Evolutionary conservation across 129 eudicot genomes (phyloP), one percentile per base, ranked within the genome.

Genomic region (Heracleum sosnowskyi): DNA sequence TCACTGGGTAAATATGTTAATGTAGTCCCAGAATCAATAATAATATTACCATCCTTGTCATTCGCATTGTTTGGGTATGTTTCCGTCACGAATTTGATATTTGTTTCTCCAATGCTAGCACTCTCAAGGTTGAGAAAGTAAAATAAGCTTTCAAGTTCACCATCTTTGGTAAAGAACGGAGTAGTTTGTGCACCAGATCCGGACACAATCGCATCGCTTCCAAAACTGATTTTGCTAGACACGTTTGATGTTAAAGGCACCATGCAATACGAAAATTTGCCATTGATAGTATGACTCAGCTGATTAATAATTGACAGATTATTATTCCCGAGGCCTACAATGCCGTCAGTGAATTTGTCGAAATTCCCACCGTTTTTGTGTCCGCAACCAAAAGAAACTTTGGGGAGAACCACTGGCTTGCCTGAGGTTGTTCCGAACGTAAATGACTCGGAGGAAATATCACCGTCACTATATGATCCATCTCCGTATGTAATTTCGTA

Each of bases 241-340:
- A 26, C 74, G 16, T 86, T 81, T 11, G 39, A 3, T 0, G 28
- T 11, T 2, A 51, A 2, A 0, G 87, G 82, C 22, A 86, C 80
- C 79, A 94, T 71, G 71, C 98, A 94, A 22, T 94, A 91, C 0
- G 98, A 87, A 55, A 91, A 91, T 46, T 82, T 85, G 0, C 96
- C 96, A 4, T 66, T 74, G 8, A 86, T 37, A 0, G 78, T 28
- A 4, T 51, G 12, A 45, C 55, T 47, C 3, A 82, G 2, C 28
- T 82, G 81, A 11, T 29, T 17, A 4, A 78, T 9, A 22, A 82
- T 70, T 5, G 85, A 82, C 12, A 46, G 39, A 4, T 24, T 6
- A 5, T 55, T 78, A n/a, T 42, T 44, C 17, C 81, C 81, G 3
- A 82, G 79, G 12, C 85, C 85, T 29, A 78, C 75, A 6, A 77